phyloP scores from a whole-genome alignment of 2,329 filamentous ascomycete genomes.

The Daldinia sp. region DNA sequence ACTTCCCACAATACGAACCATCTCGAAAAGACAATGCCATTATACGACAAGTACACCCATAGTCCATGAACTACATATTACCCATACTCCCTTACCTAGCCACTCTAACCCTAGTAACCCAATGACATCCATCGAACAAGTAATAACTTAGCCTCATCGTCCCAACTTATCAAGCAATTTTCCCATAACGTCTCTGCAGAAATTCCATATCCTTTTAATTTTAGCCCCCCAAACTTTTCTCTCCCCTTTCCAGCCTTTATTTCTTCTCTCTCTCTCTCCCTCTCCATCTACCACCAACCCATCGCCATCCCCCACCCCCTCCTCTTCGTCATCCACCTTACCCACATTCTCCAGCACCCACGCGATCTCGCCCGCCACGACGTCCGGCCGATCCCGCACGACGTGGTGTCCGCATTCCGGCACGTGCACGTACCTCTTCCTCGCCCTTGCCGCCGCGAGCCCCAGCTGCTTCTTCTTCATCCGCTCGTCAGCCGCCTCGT shows the following conservation, averaged over 20 bases:
- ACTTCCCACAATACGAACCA: neutral
- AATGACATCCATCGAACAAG: neutral
- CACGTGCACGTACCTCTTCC: conserved; percentile 42
- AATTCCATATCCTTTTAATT: conserved; percentile 16
- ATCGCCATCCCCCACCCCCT: neutral
- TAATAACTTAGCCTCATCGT: neutral
- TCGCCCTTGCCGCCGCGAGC: conserved; percentile 37
- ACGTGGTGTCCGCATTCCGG: conserved; percentile 49
- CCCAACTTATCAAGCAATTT: conserved; percentile 9
- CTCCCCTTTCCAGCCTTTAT: neutral
- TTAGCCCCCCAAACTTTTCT: neutral
- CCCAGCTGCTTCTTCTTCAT: conserved; percentile 48
- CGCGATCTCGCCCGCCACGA: conserved; percentile 45
- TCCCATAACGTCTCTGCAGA: conserved; percentile 3
- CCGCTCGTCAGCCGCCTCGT: conserved; percentile 46
- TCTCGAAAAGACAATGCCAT: neutral
- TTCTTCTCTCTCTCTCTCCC: neutral
- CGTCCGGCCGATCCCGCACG: conserved; percentile 45
- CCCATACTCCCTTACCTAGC: neutral
- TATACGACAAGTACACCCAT: neutral
- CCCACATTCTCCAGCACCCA: conserved; percentile 46
- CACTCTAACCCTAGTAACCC: neutral
- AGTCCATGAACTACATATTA: neutral
- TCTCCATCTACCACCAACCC: conserved; percentile 5
- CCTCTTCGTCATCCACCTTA: conserved; percentile 3